Conservation (phyloP, 257 asterid species). For the Solanum pinnatisectum region DNA sequence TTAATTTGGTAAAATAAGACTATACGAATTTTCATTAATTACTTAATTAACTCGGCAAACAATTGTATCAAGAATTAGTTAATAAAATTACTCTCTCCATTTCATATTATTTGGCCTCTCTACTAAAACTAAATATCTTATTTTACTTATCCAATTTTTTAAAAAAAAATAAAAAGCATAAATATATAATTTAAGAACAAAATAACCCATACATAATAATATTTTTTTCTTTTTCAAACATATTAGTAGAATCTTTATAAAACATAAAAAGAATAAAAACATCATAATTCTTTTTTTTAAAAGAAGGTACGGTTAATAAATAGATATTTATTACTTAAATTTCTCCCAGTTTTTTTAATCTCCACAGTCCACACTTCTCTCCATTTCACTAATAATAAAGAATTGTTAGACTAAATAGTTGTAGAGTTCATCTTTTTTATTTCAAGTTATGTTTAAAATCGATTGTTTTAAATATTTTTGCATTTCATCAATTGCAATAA, state of each 20-base stretch:
- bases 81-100: not conserved
- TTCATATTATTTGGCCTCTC: not conserved
- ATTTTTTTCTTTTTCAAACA: not conserved
- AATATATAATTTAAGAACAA: not conserved
- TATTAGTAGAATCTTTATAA: not conserved
- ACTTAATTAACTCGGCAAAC: not conserved
- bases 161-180: too few species aligned
- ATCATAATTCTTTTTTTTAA: not conserved
- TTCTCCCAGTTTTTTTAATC: too few species aligned
- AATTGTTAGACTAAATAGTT: not conserved
- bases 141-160: not conserved
- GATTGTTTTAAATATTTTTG: not conserved
- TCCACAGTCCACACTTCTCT: too few species aligned
- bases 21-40: not conserved
- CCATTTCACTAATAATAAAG: too few species aligned
- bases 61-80: not conserved
- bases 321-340: not conserved
- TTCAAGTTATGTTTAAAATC: too few species aligned
- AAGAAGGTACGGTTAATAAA: not conserved
- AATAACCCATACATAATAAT: not conserved
- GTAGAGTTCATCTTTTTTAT: not conserved
- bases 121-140: too few species aligned
- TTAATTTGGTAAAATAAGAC: not conserved
- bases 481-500: not conserved
- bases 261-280: too few species aligned